Conservation (phyloP, 2,329 filamentous ascomycete genomes). For the Curvularia verruculosa region DNA sequence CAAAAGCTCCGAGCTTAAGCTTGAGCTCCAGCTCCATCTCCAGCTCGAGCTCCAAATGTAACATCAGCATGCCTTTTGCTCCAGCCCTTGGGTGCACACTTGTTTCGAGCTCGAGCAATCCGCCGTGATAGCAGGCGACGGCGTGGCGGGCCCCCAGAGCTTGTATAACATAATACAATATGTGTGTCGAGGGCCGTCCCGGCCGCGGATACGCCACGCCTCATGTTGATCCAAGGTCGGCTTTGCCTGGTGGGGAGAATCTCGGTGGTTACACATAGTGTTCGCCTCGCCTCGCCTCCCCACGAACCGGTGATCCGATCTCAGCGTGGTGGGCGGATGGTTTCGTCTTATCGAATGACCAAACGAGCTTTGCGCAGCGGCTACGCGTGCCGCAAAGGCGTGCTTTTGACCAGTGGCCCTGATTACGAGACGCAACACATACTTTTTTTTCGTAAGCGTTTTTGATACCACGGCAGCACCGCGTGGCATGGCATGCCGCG, state of each 20-base stretch:
- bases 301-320: conserved; percentile 24
- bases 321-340: conserved; percentile 24
- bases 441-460: conserved; percentile 37
- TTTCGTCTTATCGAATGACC: conserved; percentile 38
- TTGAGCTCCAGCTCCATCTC: conserved; percentile 16
- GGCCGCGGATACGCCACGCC: conserved; percentile 44
- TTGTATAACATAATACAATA: conserved; percentile 8
- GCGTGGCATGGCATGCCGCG: conserved; percentile 26
- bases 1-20: conserved; percentile 16
- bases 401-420: conserved; percentile 29
- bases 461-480: conserved; percentile 17
- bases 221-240: conserved; percentile 28
- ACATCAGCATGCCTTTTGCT: conserved; percentile 4
- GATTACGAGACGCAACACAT: conserved; percentile 35
- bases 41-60: conserved; percentile 7
- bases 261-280: conserved; percentile 36
- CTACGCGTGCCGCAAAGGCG: conserved; percentile 22
- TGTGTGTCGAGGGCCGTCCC: conserved; percentile 29
- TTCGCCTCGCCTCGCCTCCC: conserved; percentile 36
- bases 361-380: conserved; percentile 22
- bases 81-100: conserved; percentile 34
- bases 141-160: conserved; percentile 20
- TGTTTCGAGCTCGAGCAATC: conserved; percentile 30
- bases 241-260: conserved; percentile 33
- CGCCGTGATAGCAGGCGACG: conserved; percentile 30